A percentile compares a stretch with the other conserved stretches of the same genome.
These are phyloP conservation scores for Pharus latifolius DNA, from an alignment of 176 grass and related monocot genomes.

Conservation along the genomic window DNA sequence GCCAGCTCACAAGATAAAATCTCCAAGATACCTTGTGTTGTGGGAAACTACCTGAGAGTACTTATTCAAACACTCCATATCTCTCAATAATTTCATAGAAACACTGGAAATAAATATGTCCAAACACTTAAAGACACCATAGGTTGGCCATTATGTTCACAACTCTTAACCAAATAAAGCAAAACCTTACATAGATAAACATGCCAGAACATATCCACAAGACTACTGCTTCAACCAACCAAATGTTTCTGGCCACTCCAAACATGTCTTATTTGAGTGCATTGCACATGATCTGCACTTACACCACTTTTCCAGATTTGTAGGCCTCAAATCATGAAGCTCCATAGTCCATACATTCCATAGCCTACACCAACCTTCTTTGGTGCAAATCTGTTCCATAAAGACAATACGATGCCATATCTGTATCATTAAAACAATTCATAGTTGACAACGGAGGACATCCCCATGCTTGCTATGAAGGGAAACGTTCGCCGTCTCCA, in stretches of 20 bases:
- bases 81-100: constrained; percentile 40
- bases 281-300: constrained; percentile 25
- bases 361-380: constrained; percentile 56
- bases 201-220: constrained; percentile 35
- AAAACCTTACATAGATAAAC: constrained; percentile 50
- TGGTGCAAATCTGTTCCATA: constrained; percentile 42
- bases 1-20: constrained; percentile 13
- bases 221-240: constrained; percentile 33
- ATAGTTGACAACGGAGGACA: constrained; percentile 46
- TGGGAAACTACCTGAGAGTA: constrained; percentile 27
- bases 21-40: constrained; percentile 39
- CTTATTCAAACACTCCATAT: constrained; percentile 40
- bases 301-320: constrained; percentile 37
- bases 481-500: constrained; percentile 22
- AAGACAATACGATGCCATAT: constrained; percentile 47
- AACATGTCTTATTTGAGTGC: constrained; percentile 25
- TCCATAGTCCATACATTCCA: constrained; percentile 64
- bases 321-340: constrained; percentile 47
- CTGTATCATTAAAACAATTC: constrained; percentile 65
- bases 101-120: constrained; percentile 48
- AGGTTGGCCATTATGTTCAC: constrained; percentile 33
- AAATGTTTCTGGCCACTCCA: constrained; percentile 26
- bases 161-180: constrained; percentile 54
- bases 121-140: constrained; percentile 32
- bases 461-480: constrained; percentile 26